Base-by-base conservation (phyloP, 257 asterid genomes). In the Cordia subcordata region DNA sequence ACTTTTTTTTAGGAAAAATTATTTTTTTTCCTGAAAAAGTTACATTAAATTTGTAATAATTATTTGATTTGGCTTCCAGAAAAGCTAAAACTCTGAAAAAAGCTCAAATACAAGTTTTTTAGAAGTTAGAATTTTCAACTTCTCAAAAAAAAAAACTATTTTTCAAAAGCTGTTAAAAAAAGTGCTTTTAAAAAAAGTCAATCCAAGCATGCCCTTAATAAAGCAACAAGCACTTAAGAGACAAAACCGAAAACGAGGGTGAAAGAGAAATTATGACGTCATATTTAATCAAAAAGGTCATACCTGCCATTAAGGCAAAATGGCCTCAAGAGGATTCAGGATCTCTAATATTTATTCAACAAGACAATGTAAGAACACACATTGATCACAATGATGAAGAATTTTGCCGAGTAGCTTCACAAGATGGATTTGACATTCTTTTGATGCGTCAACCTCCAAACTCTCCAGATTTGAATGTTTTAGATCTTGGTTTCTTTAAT, bases 361-460 rank as follows among this genome's bases (percentile, higher is more conserved):
- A 61, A 22, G 66, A 61, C n/a, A 61, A 61, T 47, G 66, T 56
- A 20, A 49, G 57, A 32, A 61, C 66, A 22, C 66, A 61, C 27
- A 50, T 47, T 16, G 13, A 46, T 13, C 57, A 11, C 14, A 49
- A 49, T 61, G 57, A 46, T 46, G 10, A 5, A 16, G 55, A 50
- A 8, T 20, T 50, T 50, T 21, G 55, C 22, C 20, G 13, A 8
- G 65, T 16, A n/a, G 44, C 44, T 0, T 20, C 11, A 13, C 19
- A 47, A 61, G 55, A 33, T 47, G 55, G 55, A 45, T 27, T 47
- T 23, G 57, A 61, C 18, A 61, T 61, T 61, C 44, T 16, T 15
- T 20, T 47, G 15, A 32, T 47, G 17, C 13, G 21, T 8, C 65
- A 61, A 61, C 56, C 44, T 5, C 45, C 55, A 46, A 47, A 47